phyloP scores from a whole-genome alignment of 495 filamentous ascomycete genomes.

The Bryoglossum gracile region DNA sequence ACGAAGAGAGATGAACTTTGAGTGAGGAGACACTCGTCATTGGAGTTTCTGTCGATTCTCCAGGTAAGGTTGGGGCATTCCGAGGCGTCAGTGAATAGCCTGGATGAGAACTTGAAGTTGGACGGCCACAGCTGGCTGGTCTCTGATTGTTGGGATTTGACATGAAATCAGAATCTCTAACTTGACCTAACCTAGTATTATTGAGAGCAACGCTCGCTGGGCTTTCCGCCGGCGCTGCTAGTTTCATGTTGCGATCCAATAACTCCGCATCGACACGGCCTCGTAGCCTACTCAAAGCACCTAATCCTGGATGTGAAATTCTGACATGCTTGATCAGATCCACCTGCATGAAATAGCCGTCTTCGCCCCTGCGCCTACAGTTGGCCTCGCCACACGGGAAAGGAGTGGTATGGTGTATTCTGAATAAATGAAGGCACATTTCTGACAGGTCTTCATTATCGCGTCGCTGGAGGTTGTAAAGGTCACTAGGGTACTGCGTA shows the following conservation, averaged over 20 bases:
- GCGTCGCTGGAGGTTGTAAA: slow-evolving; percentile 15
- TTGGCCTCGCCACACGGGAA: slow-evolving; percentile 21
- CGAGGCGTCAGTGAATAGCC: slow-evolving; percentile 9
- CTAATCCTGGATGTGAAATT: slow-evolving; percentile 12
- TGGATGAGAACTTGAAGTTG: slow-evolving; percentile 11
- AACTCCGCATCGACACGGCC: slow-evolving; percentile 18
- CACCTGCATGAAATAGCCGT: slow-evolving; percentile 21
- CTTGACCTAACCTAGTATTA: background rate
- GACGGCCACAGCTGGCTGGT: background rate
- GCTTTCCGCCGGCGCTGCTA: background rate
- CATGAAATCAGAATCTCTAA: slow-evolving; percentile 16
- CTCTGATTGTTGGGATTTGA: slow-evolving; percentile 1
- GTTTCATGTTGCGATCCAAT: background rate
- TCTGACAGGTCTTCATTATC: slow-evolving; percentile 19
- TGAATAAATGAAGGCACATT: slow-evolving; percentile 20
- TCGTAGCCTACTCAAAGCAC: slow-evolving; percentile 18
- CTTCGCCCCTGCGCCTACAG: slow-evolving; percentile 16
- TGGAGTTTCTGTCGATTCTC: slow-evolving; percentile 4
- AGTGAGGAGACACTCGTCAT: slow-evolving; percentile 21
- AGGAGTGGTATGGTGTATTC: slow-evolving; percentile 20
- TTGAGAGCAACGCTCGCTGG: background rate
- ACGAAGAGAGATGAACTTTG: slow-evolving; percentile 16
- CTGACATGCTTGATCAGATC: slow-evolving; percentile 23
- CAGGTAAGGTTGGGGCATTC: background rate
- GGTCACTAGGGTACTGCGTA: background rate